Evolutionary conservation across 345 rosid species (phyloP).

Genomic region (Salix udensis): DNA sequence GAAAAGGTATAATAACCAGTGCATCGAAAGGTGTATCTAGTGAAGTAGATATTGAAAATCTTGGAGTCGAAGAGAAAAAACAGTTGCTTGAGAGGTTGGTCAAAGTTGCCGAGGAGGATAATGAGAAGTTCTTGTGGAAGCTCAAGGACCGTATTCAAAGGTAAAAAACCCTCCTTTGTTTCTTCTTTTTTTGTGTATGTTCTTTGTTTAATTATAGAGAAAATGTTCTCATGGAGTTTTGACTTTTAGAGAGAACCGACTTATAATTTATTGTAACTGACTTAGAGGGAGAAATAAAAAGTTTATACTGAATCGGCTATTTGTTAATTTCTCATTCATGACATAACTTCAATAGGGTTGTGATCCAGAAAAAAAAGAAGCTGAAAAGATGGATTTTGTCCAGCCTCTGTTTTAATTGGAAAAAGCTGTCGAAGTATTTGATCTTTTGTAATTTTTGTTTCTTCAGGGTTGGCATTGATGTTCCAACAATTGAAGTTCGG

Average conservation of each 20-base stretch:
- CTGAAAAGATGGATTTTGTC: background rate
- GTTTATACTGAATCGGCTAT: background rate
- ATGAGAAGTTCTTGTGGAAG: slow-evolving; percentile 20
- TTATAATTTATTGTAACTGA: too few relatives aligned
- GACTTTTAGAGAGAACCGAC: too few relatives aligned
- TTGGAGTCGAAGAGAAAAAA: slow-evolving; percentile 23
- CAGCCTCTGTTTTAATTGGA: background rate
- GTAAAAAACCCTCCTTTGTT: background rate
- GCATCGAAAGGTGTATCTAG: background rate
- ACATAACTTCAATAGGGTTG: background rate
- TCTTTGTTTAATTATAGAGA: background rate
- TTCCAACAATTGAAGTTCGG: slow-evolving; percentile 46
- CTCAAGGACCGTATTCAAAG: slow-evolving; percentile 17
- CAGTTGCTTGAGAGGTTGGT: slow-evolving; percentile 18
- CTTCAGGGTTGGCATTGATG: slow-evolving; percentile 20
- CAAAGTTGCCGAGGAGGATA: slow-evolving; percentile 17
- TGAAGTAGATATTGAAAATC: slow-evolving; percentile 20
- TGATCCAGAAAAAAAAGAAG: background rate
- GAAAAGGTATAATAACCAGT: slow-evolving; percentile 36
- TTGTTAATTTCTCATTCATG: too few relatives aligned
- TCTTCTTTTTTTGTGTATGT: background rate
- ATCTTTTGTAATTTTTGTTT: background rate
- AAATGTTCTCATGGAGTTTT: background rate
- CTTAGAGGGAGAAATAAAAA: too few relatives aligned
- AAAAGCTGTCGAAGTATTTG: background rate